Base-by-base conservation (phyloP, 352 stramenopile genomes). In the Pythium phragmiticola region DNA sequence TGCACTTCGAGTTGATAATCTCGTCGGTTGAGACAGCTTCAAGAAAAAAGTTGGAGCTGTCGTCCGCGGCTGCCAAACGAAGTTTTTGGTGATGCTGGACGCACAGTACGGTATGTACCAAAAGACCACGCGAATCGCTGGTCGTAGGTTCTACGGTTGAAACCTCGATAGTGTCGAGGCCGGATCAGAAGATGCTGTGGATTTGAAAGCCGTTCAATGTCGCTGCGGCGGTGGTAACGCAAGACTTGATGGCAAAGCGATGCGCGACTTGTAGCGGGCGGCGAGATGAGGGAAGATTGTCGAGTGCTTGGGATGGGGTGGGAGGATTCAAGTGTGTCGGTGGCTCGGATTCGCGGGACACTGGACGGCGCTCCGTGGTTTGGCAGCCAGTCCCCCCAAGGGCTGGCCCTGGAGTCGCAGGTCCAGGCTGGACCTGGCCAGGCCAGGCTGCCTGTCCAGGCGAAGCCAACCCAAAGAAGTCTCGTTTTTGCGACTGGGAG, bases 241-340 rank as follows among this genome's bases (percentile, higher is more conserved):
- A 7, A n/a, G 21, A 51, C n/a, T 33, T 51, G 19, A 51, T 16
- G 21, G 45, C 34, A 39, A 13, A 13, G 7, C 7, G 34, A 39
- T 39, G 34, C 34, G 34, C 34, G 34, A 39, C 34, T 39, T 39
- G 34, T 46, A 46, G 13, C 39, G 23, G 21, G 21, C 1, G 11
- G 19, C 4, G 26, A 7, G 46, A 16, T 2, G 23, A 39, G 7
- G 47, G 47, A 54, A 36, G 23, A 54, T 17, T 37, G 47, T 11
- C 4, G 16, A 9, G 21, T 17, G 43, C 28, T 55, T 57, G 46
- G 57, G 57, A 63, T 41, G 34, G 33, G 37, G 57, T 23, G 46
- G 5, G 57, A 54, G 57, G 57, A 50, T 63, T 63, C 21, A 46
- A 43, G 34, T 63, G 45, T 63, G 57, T 13, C 21, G 45, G 28